phyloP scores from a whole-genome alignment of 1,284 basidiomycete genomes.

The Leccinum fuscescens region DNA sequence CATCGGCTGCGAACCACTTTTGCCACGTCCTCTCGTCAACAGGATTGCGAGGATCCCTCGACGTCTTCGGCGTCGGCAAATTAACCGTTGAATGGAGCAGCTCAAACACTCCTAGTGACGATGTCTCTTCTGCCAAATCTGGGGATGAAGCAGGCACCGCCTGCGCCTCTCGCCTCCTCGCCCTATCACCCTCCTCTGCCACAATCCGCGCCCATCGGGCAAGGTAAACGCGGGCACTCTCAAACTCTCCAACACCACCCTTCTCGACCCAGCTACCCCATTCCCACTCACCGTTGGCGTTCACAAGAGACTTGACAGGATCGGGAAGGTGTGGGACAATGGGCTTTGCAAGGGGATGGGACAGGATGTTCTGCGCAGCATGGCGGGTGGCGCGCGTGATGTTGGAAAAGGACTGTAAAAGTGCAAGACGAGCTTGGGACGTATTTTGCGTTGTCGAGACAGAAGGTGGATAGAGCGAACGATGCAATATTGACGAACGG shows the following conservation, averaged over 20 bases:
- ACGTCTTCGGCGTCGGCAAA: slow-evolving; percentile 71
- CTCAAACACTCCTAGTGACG: slow-evolving; percentile 86
- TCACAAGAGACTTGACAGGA: slow-evolving; percentile 84
- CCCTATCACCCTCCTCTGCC: slow-evolving; percentile 91
- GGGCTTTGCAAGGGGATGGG: slow-evolving; percentile 90
- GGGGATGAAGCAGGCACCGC: slow-evolving; percentile 49
- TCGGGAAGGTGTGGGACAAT: slow-evolving; percentile 93
- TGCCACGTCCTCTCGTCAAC: slow-evolving; percentile 69
- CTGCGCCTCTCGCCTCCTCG: slow-evolving; percentile 75
- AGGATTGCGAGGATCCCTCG: slow-evolving; percentile 70
- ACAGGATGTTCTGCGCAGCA: slow-evolving; percentile 88
- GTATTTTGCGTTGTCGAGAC: slow-evolving; percentile 47
- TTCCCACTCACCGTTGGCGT: slow-evolving; percentile 79
- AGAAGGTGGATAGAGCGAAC: slow-evolving; percentile 58
- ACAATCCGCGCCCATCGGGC: slow-evolving; percentile 96
- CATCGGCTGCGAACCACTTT: slow-evolving; percentile 71
- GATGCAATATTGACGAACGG: slow-evolving; percentile 75
- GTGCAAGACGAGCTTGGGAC: slow-evolving; percentile 71
- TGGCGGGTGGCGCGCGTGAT: slow-evolving; percentile 87
- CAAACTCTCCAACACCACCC: slow-evolving; percentile 89
- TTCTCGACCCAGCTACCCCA: slow-evolving; percentile 86
- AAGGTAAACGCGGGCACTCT: slow-evolving; percentile 92
- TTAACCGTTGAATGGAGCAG: slow-evolving; percentile 76
- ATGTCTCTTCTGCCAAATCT: slow-evolving; percentile 62
- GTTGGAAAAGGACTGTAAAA: slow-evolving; percentile 84